These are phyloP conservation scores for Phytophthora hibernalis DNA, from an alignment of 352 stramenopile genomes.

Conservation along the genomic window DNA sequence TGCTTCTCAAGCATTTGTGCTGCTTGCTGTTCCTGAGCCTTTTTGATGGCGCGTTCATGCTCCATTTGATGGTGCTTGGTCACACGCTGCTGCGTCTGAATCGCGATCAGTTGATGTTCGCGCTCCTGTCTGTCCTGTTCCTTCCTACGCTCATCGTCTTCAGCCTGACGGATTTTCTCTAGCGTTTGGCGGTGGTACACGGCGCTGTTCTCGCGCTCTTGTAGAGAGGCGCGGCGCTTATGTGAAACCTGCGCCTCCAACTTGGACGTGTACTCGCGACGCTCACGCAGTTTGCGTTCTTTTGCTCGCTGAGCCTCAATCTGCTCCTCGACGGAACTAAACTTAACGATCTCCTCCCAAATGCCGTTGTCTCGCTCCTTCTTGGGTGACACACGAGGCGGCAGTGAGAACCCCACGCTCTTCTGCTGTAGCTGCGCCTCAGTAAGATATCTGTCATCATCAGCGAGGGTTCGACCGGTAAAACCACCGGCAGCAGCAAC, in stretches of 20 bases:
- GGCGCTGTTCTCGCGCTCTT: slow-evolving; percentile 50
- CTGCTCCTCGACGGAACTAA: slow-evolving; percentile 72
- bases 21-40: slow-evolving; percentile 54
- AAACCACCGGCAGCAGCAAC: not conserved
- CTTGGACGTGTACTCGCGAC: slow-evolving; percentile 47
- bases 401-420: slow-evolving; percentile 68
- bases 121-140: slow-evolving; percentile 57
- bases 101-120: slow-evolving; percentile 68
- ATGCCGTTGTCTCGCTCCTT: slow-evolving; percentile 84
- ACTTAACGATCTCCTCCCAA: slow-evolving; percentile 88
- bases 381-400: slow-evolving; percentile 68
- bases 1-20: slow-evolving; percentile 58
- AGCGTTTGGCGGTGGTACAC: slow-evolving; percentile 65
- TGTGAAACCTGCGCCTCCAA: slow-evolving; percentile 63
- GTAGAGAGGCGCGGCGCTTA: slow-evolving; percentile 43
- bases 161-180: slow-evolving; percentile 50
- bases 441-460: slow-evolving; percentile 72
- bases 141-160: slow-evolving; percentile 68
- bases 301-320: slow-evolving; percentile 50
- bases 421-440: slow-evolving; percentile 77
- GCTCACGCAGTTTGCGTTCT: slow-evolving; percentile 46
- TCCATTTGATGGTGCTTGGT: slow-evolving; percentile 65
- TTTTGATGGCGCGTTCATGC: slow-evolving; percentile 56
- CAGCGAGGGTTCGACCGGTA: slow-evolving; percentile 15
- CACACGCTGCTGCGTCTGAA: slow-evolving; percentile 73